These are phyloP conservation scores for Inonotus obliquus DNA, from an alignment of 1,284 basidiomycete genomes.

Conservation along the genomic window DNA sequence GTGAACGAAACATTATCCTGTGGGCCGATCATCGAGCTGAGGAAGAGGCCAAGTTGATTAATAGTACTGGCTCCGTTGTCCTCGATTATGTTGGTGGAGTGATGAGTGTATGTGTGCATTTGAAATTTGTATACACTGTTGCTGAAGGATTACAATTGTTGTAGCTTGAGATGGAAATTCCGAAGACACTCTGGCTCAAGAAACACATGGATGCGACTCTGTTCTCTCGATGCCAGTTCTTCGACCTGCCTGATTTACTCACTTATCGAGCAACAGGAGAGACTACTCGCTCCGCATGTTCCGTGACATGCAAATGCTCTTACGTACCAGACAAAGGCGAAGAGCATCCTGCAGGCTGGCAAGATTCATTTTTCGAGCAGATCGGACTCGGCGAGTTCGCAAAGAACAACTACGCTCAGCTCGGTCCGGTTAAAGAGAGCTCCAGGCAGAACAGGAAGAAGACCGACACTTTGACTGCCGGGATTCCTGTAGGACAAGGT, in stretches of 20 bases:
- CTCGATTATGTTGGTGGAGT: slow-evolving; percentile 94
- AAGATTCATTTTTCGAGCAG: slow-evolving; percentile 78
- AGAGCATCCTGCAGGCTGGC: slow-evolving; percentile 64
- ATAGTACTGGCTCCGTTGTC: slow-evolving; percentile 78
- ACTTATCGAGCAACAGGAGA: slow-evolving; percentile 85
- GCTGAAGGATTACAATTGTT: neutral
- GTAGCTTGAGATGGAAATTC: slow-evolving; percentile 95
- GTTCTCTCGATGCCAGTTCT: slow-evolving; percentile 90
- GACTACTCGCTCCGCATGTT: slow-evolving; percentile 84
- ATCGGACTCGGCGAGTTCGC: slow-evolving; percentile 77
- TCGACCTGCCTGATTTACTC: slow-evolving; percentile 95
- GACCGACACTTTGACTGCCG: slow-evolving; percentile 77
- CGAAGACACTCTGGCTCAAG: slow-evolving; percentile 96
- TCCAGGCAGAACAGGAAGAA: slow-evolving; percentile 5
- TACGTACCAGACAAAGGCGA: slow-evolving; percentile 74
- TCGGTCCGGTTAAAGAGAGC: slow-evolving; percentile 58
- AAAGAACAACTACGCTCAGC: slow-evolving; percentile 65
- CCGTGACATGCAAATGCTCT: slow-evolving; percentile 94
- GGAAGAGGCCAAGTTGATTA: slow-evolving; percentile 88
- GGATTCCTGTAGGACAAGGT: slow-evolving; percentile 85
- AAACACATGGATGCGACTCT: slow-evolving; percentile 71
- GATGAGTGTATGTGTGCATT: slow-evolving; percentile 73
- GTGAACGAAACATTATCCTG: slow-evolving; percentile 81
- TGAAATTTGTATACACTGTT: neutral
- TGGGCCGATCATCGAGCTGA: slow-evolving; percentile 97